Base-by-base conservation (phyloP, 2,329 filamentous ascomycete species). In the Aspergillus intermedius region DNA sequence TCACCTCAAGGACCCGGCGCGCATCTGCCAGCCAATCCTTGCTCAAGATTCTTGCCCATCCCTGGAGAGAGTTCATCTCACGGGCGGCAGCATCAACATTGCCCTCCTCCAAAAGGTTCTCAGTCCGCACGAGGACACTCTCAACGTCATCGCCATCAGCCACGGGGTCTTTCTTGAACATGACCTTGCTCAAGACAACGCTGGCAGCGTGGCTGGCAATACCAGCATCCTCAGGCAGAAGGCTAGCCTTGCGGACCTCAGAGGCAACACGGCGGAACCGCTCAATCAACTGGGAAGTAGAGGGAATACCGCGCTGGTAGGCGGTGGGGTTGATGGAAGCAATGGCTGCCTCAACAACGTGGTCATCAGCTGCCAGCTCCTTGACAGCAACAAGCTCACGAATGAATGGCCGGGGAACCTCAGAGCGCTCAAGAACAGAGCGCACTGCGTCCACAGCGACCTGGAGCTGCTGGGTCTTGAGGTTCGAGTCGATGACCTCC, bases 21-120 rank as follows among this genome's bases (percentile, higher is more conserved):
- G 90, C 87, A 77, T 98, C 93, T 46, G 79, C 80, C 58, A 98
- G 73, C 93, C 93, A 98, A 70, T 98, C 93, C 63, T 87, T 84
- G 71, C 88, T 94, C 65, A 98, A 74, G 37, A 91, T 91, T 78
- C 93, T 95, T 43, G 91, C 91, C 93, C 93, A 98, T 22, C 93
- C 93, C 53, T 86, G 80, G 42, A 98, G 77, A 1, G 84, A 82
- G 66, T 97, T 98, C 86, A 98, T 93, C 74, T 98, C 93, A 56
- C 93, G 79, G 12, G 93, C 91, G 2, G 93, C 93, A 46, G 80
- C 84, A 68, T 98, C 93, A 49, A 98, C 73, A 63, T 96, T 85
- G 19, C 93, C 93, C 73, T 97, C 89, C 73, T 98, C 91, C 17
- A 98, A 79, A 59, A 89, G 80, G 6, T 84, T 90, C 73, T 98